Percentiles rank a stretch among this genome's conserved stretches.
These are phyloP conservation scores for Eremothecium gossypii DNA, from an alignment of 1,139 yeast genomes.

Conservation along the genomic window DNA sequence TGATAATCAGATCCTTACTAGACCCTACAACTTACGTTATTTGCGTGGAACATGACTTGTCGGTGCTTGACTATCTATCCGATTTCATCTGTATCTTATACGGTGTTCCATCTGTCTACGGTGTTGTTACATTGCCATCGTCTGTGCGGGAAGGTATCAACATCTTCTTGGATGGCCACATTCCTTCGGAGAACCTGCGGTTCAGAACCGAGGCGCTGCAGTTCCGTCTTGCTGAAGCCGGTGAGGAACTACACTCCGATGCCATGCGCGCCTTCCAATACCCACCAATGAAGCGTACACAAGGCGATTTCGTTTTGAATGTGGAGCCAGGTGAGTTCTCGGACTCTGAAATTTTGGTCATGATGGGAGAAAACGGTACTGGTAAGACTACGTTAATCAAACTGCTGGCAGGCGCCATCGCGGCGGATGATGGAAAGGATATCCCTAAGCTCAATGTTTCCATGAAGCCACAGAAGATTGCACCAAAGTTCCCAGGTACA, in stretches of 20 bases:
- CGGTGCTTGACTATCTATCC: slow-evolving; percentile 91
- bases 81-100: slow-evolving; percentile 93
- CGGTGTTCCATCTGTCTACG: slow-evolving; percentile 97
- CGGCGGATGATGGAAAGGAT: slow-evolving; percentile 71
- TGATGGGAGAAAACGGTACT: slow-evolving; percentile 99
- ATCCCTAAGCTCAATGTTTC: slow-evolving; percentile 86
- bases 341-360: slow-evolving; percentile 91
- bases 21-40: slow-evolving; percentile 73
- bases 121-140: slow-evolving; percentile 92
- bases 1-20: slow-evolving; percentile 77
- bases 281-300: slow-evolving; percentile 79
- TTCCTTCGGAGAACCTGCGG: slow-evolving; percentile 92
- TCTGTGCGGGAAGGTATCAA: slow-evolving; percentile 98
- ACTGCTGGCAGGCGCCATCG: slow-evolving; percentile 82
- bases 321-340: slow-evolving; percentile 86
- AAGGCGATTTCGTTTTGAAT: slow-evolving; percentile 85
- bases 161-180: slow-evolving; percentile 94
- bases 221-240: slow-evolving; percentile 88
- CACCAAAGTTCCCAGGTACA: slow-evolving; percentile 97
- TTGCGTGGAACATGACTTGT: slow-evolving; percentile 96
- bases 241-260: slow-evolving; percentile 68
- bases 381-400: slow-evolving; percentile 98
- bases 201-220: slow-evolving; percentile 93
- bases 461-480: slow-evolving; percentile 98
- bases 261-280: slow-evolving; percentile 69